Evolutionary conservation across 2,329 filamentous ascomycete species (phyloP).

Genomic region (Helminthosporium solani): DNA sequence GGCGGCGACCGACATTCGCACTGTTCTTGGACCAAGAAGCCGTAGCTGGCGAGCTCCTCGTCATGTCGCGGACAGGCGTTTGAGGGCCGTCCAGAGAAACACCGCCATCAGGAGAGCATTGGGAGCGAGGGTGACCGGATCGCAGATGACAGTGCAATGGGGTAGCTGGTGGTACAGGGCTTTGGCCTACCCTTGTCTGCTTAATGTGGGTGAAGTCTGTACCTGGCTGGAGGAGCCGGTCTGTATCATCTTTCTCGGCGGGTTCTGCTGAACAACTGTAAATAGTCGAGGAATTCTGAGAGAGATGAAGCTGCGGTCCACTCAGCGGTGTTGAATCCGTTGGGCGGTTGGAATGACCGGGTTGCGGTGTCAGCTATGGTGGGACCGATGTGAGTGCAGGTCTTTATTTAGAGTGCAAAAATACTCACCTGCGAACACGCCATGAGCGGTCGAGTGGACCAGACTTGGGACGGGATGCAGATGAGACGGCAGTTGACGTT

Average conservation of each 20-base stretch:
- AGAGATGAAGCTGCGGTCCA: neutral
- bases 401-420: neutral
- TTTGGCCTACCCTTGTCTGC: constrained; percentile 1
- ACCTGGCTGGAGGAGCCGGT: constrained; percentile 12
- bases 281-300: constrained; percentile 4
- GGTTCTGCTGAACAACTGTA: constrained; percentile 6
- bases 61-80: neutral
- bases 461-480: neutral
- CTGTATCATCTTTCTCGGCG: constrained; percentile 15
- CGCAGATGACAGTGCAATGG: neutral
- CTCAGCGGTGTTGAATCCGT: neutral
- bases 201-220: constrained; percentile 5
- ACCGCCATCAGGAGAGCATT: constrained; percentile 3
- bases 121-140: neutral
- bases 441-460: neutral
- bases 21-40: constrained; percentile 7
- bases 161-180: constrained; percentile 1
- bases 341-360: neutral
- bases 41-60: neutral
- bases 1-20: constrained; percentile 29
- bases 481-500: neutral
- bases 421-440: neutral
- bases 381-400: neutral
- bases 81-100: constrained; percentile 4
- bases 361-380: neutral